Conservation (phyloP, 345 rosid genomes). For the Populus tremula region DNA sequence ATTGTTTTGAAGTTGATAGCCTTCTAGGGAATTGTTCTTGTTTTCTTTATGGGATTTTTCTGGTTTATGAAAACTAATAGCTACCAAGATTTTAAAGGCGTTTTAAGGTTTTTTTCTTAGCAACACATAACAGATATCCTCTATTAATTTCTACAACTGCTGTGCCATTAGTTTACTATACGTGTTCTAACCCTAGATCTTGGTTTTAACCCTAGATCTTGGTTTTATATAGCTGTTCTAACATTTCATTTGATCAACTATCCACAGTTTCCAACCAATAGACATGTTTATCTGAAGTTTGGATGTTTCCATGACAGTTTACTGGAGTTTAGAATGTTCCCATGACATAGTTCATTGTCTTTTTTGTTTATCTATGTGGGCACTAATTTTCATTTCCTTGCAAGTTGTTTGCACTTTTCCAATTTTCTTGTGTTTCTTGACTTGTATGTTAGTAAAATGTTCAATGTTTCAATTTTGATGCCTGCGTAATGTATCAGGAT, state of each 20-base stretch:
- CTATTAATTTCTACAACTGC: background rate
- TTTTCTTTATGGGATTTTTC: background rate
- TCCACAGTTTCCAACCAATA: background rate
- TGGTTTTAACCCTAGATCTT: no score
- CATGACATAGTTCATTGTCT: background rate
- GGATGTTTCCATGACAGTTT: background rate
- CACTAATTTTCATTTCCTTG: background rate
- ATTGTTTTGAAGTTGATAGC: background rate
- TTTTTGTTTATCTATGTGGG: background rate
- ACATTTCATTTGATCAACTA: background rate
- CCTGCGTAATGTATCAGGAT: conserved; percentile 52
- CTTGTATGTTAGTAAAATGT: background rate
- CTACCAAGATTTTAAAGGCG: background rate
- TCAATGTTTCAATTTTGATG: background rate
- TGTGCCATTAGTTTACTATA: background rate
- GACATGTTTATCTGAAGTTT: background rate
- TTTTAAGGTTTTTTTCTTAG: background rate
- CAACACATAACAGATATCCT: background rate
- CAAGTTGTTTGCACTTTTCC: background rate
- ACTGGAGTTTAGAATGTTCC: background rate
- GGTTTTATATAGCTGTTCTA: background rate
- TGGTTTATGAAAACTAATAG: background rate
- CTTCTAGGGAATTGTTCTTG: background rate
- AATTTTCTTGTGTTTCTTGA: background rate
- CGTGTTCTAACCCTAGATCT: background rate